phyloP scores from a whole-genome alignment of 176 grass and related monocot genomes.

The Microstegium vimineum region DNA sequence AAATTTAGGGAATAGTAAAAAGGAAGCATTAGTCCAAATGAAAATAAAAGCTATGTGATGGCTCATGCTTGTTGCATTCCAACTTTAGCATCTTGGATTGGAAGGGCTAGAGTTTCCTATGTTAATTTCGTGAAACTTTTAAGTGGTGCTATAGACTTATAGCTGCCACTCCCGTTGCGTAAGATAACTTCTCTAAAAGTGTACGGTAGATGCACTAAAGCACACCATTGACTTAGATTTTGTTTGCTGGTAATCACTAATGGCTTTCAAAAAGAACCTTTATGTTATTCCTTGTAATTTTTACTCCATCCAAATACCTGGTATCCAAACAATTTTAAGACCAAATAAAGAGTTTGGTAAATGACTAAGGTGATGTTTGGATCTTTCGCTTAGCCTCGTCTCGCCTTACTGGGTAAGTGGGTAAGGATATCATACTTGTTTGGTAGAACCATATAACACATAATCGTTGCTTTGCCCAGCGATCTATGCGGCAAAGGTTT shows the following conservation, averaged over 20 bases:
- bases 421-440: too few relatives aligned
- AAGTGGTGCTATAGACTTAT: neutral
- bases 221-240: neutral
- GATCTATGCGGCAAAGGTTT: too few relatives aligned
- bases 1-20: neutral
- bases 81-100: slow-evolving; percentile 30
- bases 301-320: neutral
- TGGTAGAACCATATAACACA: too few relatives aligned
- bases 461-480: too few relatives aligned
- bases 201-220: neutral
- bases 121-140: slow-evolving; percentile 1
- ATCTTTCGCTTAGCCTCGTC: neutral
- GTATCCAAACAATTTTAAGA: neutral
- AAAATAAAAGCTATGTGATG: slow-evolving; percentile 3
- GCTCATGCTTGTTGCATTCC: slow-evolving; percentile 7
- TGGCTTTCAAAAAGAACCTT: neutral
- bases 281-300: neutral
- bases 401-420: too few relatives aligned
- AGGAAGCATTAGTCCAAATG: neutral
- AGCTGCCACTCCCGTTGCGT: neutral
- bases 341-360: neutral
- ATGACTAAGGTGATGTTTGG: neutral
- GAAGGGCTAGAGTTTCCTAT: neutral
- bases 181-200: neutral
- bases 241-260: neutral